Evolutionary conservation across 1,284 basidiomycete species (phyloP), one percentile per base, ranked within the genome.

Genomic region (Ustilago loliicola): DNA sequence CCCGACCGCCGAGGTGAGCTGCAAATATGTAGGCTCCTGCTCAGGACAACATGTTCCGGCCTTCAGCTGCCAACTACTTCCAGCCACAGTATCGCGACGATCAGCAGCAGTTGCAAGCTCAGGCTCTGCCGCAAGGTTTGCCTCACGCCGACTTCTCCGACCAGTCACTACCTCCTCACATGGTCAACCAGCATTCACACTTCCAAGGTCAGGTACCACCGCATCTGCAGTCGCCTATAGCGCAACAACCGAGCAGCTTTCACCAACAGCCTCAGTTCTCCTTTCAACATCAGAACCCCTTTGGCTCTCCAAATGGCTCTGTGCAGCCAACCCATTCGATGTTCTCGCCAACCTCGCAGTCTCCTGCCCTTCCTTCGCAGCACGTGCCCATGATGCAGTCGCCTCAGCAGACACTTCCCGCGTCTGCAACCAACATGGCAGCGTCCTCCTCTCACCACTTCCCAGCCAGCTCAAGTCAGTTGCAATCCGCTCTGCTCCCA

Each of bases 21-120:
- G 61, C 61, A 27, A 67, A 17, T 29, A 74, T 74, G 71, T 66
- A 73, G 71, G 58, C 7, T 61, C 55, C 66, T 42, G 40, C 65
- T n/a, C 65, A 60, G 27, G 59, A 65, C 62, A 59, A 30, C 62
- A 45, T 68, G 66, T 55, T 69, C 38, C 7, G 36, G n/a, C 32
- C 48, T 6, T 56, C 48, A 11, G 53, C 42, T 19, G 27, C 54
- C 27, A 38, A 38, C 36, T 38, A 47, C 32, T 54, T 66, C 15
- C 52, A 34, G 11, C 52, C 61, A 10, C 66, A 55, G 8, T 29
- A 25, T 25, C 29, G 32, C 13, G 59, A 60, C 30, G 62, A 69
- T 13, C 62, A 57, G 19, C 66, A 61, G 27, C 63, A 66, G n/a
- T 29, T 50, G 15, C 72, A 69, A 7, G n/a, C 25, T 13, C 62